Percentiles rank a stretch among this genome's conserved stretches.
Conservation (phyloP, 805 yeast species). For the Spathaspora gorwiae region DNA sequence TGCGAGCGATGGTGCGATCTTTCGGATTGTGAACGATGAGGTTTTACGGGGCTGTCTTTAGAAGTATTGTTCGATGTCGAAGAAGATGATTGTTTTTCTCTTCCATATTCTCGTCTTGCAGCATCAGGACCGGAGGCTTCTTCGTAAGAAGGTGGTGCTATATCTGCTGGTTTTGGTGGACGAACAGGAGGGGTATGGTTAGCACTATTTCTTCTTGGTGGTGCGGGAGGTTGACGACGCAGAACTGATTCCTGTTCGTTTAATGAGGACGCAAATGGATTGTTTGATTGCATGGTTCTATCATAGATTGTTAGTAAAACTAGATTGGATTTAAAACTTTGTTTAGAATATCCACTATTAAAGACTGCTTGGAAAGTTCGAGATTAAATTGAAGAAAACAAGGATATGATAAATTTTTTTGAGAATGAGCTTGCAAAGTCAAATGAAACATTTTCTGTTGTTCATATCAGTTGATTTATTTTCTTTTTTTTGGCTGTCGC, state of each 20-base stretch:
- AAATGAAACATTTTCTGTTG: too few relatives aligned
- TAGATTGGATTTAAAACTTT: too few relatives aligned
- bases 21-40: conserved; percentile 17
- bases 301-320: conserved; percentile 11
- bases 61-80: conserved; percentile 8
- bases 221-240: conserved; percentile 5
- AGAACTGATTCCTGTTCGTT: conserved; percentile 14
- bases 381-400: too few relatives aligned
- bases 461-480: too few relatives aligned
- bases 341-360: too few relatives aligned
- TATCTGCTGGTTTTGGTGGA: conserved; percentile 28
- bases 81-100: conserved; percentile 41
- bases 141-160: conserved; percentile 70
- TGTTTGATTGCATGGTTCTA: conserved; percentile 41
- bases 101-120: conserved; percentile 44
- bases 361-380: too few relatives aligned
- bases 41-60: conserved; percentile 11
- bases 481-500: too few relatives aligned
- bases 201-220: conserved; percentile 5
- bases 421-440: too few relatives aligned
- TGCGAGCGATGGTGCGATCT: conserved; percentile 7
- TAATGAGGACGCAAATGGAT: conserved; percentile 51
- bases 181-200: conserved; percentile 16
- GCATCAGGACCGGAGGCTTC: conserved; percentile 57
- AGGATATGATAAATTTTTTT: too few relatives aligned